Evolutionary conservation across 1,284 basidiomycete species (phyloP), one percentile per base, ranked within the genome.

Genomic region (Microbotryum lychnidis-dioicae): DNA sequence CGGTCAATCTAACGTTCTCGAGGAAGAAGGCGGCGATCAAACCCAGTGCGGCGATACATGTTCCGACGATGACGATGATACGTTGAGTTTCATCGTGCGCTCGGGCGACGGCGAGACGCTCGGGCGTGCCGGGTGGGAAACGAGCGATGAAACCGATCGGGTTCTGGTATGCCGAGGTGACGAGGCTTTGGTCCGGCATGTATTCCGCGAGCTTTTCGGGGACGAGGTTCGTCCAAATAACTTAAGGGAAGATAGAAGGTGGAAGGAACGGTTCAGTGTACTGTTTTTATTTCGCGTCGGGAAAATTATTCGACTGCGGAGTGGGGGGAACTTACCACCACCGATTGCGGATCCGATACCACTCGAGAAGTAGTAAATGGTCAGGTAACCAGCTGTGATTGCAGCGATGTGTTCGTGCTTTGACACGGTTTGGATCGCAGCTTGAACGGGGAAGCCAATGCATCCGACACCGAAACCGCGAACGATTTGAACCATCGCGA

Each of bases 271-370:
- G 20, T 8, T 8, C 21, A 42, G 23, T 16, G 9, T 1, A 8
- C n/a, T 6, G 16, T 23, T 29, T n/a, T 10, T 2, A 9, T 16
- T 20, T 27, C 25, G 18, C 33, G 25, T 52, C 5, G 25, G 50
- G 29, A 9, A 20, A 1, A 2, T 3, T 6, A 20, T 33, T 53
- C 16, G 42, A 56, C 54, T n/a, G 21, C 29, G 37, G 37, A 42
- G 37, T 31, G 29, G 37, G 16, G 10, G 12, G 16, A 50, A 10
- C 27, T 29, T 44, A 21, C 71, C 74, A 18, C 76, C 76, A 6
- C 74, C 73, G 54, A 76, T 75, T 18, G 74, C 73, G 0, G 69
- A 63, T 1, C 76, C 76, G 60, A 77, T 73, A 37, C 74, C 76
- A 20, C 71, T 68, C 1, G 72, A 60, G 20, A 76, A 64, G 70